These are phyloP conservation scores for Medicago ruthenica DNA, from an alignment of 306 rosid genomes.

Conservation along the genomic window DNA sequence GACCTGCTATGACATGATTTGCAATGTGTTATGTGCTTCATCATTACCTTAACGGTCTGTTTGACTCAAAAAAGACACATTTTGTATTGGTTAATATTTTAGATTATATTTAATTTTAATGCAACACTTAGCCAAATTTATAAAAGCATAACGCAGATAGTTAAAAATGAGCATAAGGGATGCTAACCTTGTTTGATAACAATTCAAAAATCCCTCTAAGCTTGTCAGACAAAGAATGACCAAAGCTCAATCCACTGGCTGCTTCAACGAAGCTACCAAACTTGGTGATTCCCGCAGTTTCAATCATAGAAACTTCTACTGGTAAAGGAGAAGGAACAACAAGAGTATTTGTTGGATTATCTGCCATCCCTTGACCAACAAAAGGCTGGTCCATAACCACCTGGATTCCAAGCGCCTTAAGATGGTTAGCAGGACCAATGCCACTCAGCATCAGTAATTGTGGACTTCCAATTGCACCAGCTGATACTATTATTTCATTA, in stretches of 20 bases:
- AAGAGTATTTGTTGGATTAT: slow-evolving; percentile 70
- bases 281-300: slow-evolving; percentile 72
- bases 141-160: background rate
- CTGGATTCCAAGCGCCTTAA: slow-evolving; percentile 58
- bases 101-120: too few species aligned
- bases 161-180: background rate
- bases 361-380: slow-evolving; percentile 82
- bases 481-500: slow-evolving; percentile 68
- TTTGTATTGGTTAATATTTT: too few species aligned
- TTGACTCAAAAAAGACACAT: too few species aligned
- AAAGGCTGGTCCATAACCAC: slow-evolving; percentile 64
- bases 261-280: slow-evolving; percentile 66
- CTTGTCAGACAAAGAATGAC: slow-evolving; percentile 48
- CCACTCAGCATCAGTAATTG: slow-evolving; percentile 76
- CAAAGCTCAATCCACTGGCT: slow-evolving; percentile 59
- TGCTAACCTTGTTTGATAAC: slow-evolving; percentile 63
- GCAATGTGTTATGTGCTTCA: too few species aligned
- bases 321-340: slow-evolving; percentile 73
- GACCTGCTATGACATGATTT: too few species aligned
- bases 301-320: slow-evolving; percentile 69
- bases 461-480: slow-evolving; percentile 85
- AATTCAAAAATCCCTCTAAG: slow-evolving; percentile 41
- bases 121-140: background rate
- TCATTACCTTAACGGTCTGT: too few species aligned
- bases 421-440: slow-evolving; percentile 69